Evolutionary conservation across 441 rosid species (phyloP), one percentile per base, ranked within the genome.

Genomic region (Brassica balearica): DNA sequence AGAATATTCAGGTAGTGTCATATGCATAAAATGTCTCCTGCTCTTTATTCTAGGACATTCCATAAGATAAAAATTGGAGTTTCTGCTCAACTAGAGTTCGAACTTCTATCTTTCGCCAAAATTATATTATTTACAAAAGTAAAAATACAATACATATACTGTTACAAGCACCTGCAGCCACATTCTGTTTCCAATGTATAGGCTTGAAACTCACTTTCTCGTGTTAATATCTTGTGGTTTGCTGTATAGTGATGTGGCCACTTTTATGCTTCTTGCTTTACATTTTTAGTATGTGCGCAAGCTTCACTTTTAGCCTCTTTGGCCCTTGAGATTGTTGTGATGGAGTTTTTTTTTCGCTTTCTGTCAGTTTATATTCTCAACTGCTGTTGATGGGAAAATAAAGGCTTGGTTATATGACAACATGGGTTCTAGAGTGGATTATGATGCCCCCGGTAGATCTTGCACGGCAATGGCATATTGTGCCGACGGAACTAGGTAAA

Each of bases 391-490:
- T 82, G 86, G 88, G 58, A 86, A 84, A 78, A 84, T 84, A 66
- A 86, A 86, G 58, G 88, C 86, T 73, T 86, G 85, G 86, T 68
- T 82, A 70, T 86, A 82, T 69, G 87, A 86, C 70, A 86, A 86
- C 69, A 51, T 82, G 80, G 82, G 86, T 32, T 84, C 87, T 48
- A 84, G 88, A 60, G 84, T 84, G 62, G 85, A 84, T 67, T 84
- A 86, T 69, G 82, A 84, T 80, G 87, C 85, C 9, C 86, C 86
- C 0, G 88, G 85, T 53, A 82, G 71, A 36, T 84, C 85, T 7
- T 82, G 80, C 66, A 86, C 86, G 36, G 75, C 74, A 53, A 86
- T 86, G 87, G 84, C 86, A 32, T 82, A 82, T 48, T 78, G 82
- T 79, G 86, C 87, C 65, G 89, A 86, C 5, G 86, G 87, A 22